Evolutionary conservation across 306 rosid species (phyloP).

Genomic region (Prunus dulcis): DNA sequence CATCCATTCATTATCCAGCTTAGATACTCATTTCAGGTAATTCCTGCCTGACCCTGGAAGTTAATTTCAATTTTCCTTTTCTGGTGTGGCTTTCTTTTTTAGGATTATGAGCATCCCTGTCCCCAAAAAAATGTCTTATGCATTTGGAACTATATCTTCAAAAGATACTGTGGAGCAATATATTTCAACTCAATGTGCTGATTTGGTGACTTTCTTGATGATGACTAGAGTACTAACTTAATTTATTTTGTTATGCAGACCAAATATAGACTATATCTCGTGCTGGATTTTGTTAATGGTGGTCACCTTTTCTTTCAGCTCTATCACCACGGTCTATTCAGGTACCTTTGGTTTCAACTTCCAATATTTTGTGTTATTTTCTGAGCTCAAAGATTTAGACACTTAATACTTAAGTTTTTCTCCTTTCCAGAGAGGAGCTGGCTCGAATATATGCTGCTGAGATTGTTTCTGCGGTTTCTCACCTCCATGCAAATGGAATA

Average conservation of each 20-base stretch:
- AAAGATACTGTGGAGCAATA: neutral
- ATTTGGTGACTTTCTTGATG: constrained; percentile 3
- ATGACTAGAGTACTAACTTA: constrained; percentile 1
- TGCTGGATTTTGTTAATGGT: constrained; percentile 92
- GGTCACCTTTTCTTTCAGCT: constrained; percentile 99
- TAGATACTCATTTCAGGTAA: constrained; percentile 93
- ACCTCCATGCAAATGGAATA: constrained; percentile 88
- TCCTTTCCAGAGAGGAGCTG: constrained; percentile 76
- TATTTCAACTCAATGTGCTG: neutral
- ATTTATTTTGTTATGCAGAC: constrained; percentile 51
- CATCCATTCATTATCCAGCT: constrained; percentile 90
- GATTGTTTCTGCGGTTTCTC: constrained; percentile 90
- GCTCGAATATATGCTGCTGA: constrained; percentile 92
- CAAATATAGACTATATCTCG: constrained; percentile 86
- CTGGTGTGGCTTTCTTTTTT: neutral
- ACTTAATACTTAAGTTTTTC: constrained; percentile 1
- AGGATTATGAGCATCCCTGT: neutral
- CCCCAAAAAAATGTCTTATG: neutral
- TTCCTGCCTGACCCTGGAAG: constrained; percentile 11
- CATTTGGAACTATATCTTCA: neutral
- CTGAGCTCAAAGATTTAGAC: constrained; percentile 12
- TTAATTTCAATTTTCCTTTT: constrained; percentile 1
- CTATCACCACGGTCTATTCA: constrained; percentile 89
- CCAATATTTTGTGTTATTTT: neutral
- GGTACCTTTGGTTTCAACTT: constrained; percentile 40